Percentiles rank a stretch among this genome's conserved stretches.
These are phyloP conservation scores for Cyclotella cryptica DNA, from an alignment of 108 stramenopile species.

Conservation along the genomic window DNA sequence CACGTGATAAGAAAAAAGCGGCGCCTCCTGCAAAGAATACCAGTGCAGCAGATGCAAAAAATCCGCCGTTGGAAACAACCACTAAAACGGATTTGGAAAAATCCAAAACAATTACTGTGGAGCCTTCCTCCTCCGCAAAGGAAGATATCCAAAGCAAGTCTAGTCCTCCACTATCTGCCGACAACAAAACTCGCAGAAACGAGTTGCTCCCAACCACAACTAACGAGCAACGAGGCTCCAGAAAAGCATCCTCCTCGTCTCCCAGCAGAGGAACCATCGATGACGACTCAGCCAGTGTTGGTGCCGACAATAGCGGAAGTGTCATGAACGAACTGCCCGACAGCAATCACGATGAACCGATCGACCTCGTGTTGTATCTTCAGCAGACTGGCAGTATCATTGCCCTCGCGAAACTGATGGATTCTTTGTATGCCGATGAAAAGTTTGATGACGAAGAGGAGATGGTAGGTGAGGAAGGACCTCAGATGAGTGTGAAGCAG, in stretches of 20 bases:
- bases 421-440: constrained; percentile 76
- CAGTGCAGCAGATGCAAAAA: constrained; percentile 2
- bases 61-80: not conserved
- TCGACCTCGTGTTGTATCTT: constrained; percentile 85
- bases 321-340: constrained; percentile 52
- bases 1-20: constrained; percentile 75
- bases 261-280: constrained; percentile 47
- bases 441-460: constrained; percentile 45
- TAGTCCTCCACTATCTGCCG: not conserved
- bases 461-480: not conserved
- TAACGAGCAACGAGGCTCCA: constrained; percentile 3
- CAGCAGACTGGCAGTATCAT: constrained; percentile 88
- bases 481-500: not conserved
- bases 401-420: constrained; percentile 86
- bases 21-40: constrained; percentile 16
- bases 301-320: constrained; percentile 55
- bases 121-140: not conserved
- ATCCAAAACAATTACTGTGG: not conserved
- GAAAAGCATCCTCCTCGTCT: constrained; percentile 29
- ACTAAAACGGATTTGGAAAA: constrained; percentile 13
- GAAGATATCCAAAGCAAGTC: not conserved
- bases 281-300: constrained; percentile 43
- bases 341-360: constrained; percentile 54
- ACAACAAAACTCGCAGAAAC: constrained; percentile 3
- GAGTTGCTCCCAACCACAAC: not conserved